Base-by-base conservation (phyloP, 495 filamentous ascomycete genomes). In the Penicillium roqueforti region DNA sequence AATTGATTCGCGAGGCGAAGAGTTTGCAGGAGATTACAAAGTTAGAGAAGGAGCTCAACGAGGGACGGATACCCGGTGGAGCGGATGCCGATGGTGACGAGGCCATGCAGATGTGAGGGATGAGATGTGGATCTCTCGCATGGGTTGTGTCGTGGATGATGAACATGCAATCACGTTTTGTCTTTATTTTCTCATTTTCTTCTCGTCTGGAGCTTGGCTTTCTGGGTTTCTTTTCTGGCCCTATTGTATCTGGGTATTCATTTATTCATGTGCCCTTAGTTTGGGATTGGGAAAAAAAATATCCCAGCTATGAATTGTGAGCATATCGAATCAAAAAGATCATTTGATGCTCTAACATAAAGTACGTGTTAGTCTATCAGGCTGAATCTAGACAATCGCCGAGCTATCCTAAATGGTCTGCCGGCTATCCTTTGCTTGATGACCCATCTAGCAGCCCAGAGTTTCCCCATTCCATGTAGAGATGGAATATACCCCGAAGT, bases 21-120 rank as follows among this genome's bases (percentile, higher is more conserved):
- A 93, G 86, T 63, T 60, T 97, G 65, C 85, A 89, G 63, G 90
- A 93, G 74, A 90, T 95, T 59, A 83, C 87, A 19, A 71, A 83
- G 49, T 62, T 95, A 63, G 90, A 95, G 78, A 88, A 86, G 73
- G 89, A 89, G 67, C 71, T 97, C 49, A 86, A 86, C 53, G 91
- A 97, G 71, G 93, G 93, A 3, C 72, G 87, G 68, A 79, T 97
- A 66, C 89, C 91, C 14, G 76, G 78, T 22, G 88, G 84, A 34
- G 76, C 85, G 31, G 59, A 76, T 59, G 59, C 45, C 16, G 71
- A 74, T 50, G 68, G 63, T 14, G 63, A 68, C 47, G 45, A 58
- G 51, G 47, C 60, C 48, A 73, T 76, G 71, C 61, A 71, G 56
- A 66, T 60, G 61, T 76, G 50, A 73, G 26, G 31, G 25, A 29